A percentile compares a stretch with the other conserved stretches of the same genome.
Evolutionary conservation across 352 stramenopile species (phyloP).

Genomic region (Phytophthora rubi): DNA sequence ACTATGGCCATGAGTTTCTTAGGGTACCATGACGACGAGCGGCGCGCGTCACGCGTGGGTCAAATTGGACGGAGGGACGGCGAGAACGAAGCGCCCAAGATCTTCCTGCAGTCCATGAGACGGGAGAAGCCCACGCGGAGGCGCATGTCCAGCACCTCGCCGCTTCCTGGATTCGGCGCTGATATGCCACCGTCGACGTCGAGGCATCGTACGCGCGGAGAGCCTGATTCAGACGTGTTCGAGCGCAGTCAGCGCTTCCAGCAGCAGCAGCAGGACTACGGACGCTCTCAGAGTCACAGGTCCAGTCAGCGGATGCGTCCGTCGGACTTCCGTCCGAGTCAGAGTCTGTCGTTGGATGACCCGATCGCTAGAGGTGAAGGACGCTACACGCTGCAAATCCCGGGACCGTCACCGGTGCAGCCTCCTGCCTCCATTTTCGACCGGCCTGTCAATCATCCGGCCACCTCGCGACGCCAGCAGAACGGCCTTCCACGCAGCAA

Average conservation of each 20-base stretch:
- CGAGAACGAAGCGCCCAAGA: conserved; percentile 54
- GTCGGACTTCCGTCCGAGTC: conserved; percentile 46
- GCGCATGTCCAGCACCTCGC: conserved; percentile 41
- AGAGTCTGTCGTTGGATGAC: conserved; percentile 46
- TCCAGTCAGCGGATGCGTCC: conserved; percentile 42
- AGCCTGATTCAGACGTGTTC: conserved; percentile 34
- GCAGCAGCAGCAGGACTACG: conserved; percentile 34
- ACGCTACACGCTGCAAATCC: conserved; percentile 43
- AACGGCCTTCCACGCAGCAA: conserved; percentile 25
- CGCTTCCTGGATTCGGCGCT: conserved; percentile 32
- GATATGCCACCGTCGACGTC: conserved; percentile 27
- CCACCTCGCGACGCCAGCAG: conserved; percentile 19
- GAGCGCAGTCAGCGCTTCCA: conserved; percentile 35
- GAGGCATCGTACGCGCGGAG: conserved; percentile 21
- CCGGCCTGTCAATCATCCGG: conserved; percentile 34
- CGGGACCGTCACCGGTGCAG: conserved; percentile 19
- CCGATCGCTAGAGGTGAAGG: conserved; percentile 41
- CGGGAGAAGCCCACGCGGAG: conserved; percentile 36
- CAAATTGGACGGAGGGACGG: conserved; percentile 16
- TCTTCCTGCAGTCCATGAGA: conserved; percentile 80
- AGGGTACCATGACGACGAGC: conserved; percentile 70
- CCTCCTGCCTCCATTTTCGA: conserved; percentile 72
- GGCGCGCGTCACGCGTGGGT: conserved; percentile 46
- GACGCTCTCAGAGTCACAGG: conserved; percentile 25
- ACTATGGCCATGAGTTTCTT: conserved; percentile 68